A percentile compares a stretch with the other conserved stretches of the same genome.
Conservation (phyloP, 345 rosid species). For the Physaria fendleri region DNA sequence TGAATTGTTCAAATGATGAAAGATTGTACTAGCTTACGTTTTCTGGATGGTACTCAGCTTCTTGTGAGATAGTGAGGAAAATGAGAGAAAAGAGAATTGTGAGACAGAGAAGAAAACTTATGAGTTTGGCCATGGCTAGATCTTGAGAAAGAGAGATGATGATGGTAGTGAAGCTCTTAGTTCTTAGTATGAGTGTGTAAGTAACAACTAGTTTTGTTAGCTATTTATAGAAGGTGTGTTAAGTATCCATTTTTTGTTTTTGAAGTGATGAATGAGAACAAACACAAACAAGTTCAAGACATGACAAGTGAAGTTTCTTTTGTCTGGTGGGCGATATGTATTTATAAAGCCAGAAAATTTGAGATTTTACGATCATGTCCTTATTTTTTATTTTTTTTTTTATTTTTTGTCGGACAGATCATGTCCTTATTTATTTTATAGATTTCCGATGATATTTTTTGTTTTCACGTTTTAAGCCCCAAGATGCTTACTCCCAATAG, state of each 20-base stretch:
- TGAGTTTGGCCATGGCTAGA: conserved; percentile 30
- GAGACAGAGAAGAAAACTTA: conserved; percentile 20
- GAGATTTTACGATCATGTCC: not conserved
- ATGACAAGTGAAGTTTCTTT: conserved; percentile 16
- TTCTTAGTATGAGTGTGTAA: conserved; percentile 10
- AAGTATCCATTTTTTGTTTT: no score
- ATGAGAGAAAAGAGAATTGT: conserved; percentile 23
- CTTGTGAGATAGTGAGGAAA: conserved; percentile 31
- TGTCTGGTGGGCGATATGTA: conserved; percentile 14
- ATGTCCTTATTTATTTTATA: no score
- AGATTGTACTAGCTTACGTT: conserved; percentile 25
- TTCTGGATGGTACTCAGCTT: conserved; percentile 33
- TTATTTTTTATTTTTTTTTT: not conserved
- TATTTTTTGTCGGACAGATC: no score
- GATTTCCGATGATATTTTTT: no score
- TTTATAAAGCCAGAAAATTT: conserved; percentile 6
- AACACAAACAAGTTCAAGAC: no score
- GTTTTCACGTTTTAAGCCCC: no score
- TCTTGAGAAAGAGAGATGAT: conserved; percentile 11
- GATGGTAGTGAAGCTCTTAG: conserved; percentile 14
- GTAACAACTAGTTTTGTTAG: conserved; percentile 12
- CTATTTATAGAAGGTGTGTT: conserved; percentile 24
- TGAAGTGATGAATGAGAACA: no score
- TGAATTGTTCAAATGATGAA: not conserved
- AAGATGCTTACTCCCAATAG: no score